Base-by-base conservation (phyloP, 1,284 basidiomycete genomes). In the Marasmius tenuissimus region DNA sequence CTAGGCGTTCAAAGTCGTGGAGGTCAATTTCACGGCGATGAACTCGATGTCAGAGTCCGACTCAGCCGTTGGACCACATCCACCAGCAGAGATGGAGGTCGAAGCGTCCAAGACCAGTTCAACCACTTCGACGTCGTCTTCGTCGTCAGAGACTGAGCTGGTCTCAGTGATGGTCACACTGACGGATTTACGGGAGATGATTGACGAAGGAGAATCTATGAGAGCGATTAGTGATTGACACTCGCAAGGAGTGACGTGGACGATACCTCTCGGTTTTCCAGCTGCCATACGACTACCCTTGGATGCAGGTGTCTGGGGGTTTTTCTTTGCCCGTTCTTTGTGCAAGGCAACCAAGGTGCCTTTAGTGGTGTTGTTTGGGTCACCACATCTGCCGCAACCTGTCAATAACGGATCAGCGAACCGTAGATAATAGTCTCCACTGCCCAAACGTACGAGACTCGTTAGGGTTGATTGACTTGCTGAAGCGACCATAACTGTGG, bases 401-500 rank as follows among this genome's bases (percentile, higher is more conserved):
- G 51, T 54, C 27, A 37, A 0, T 18, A 57, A 55, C 48, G 18
- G 22, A 9, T 27, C 40, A 58, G 16, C 47, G 5, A 59, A 42
- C 12, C 57, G 40, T 27, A 12, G 20, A n/a, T n/a, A 10, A 49
- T 9, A 18, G 45, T 12, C 20, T 35, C 18, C 18, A 20, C 34
- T 10, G 10, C 14, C 34, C 4, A 27, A 16, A 78, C 85, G 64
- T 69, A 86, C 89, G 79, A 65, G 85, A 86, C 73, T 84, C 83
- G n/a, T 84, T 79, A 8, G 87, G 80, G 18, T 84, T 78, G 66
- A 94, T 93, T 12, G 90, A 92, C 64, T 90, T 92, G 65, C 84
- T 88, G 69, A 89, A 88, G 38, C 92, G 82, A 12, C 91, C 90
- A 70, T 92, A 93, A 53, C 91, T 93, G 62, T 50, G 4, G 3